phyloP scores from a whole-genome alignment of 345 rosid genomes.

The Alliaria petiolata region DNA sequence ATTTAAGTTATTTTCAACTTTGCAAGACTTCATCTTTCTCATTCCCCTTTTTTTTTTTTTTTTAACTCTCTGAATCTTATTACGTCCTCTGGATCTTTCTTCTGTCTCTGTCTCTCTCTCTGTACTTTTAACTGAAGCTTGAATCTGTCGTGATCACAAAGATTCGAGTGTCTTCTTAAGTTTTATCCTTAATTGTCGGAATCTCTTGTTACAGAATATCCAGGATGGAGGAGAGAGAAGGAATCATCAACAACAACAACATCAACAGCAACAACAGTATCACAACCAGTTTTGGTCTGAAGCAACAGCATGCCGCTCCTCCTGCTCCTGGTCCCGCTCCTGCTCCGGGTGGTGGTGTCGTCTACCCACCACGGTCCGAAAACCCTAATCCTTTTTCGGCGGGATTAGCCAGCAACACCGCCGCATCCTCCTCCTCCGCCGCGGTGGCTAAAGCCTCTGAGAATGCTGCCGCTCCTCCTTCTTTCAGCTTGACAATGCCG shows the following conservation, averaged over 20 bases:
- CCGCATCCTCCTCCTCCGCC: slow-evolving; percentile 7
- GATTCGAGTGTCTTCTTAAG: slow-evolving; percentile 23
- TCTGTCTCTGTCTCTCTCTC: neutral
- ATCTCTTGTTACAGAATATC: slow-evolving; percentile 20
- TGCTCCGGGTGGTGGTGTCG: slow-evolving; percentile 5
- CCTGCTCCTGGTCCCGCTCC: slow-evolving; percentile 27
- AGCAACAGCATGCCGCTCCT: slow-evolving; percentile 50
- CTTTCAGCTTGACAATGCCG: slow-evolving; percentile 28
- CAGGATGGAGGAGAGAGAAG: slow-evolving; percentile 70
- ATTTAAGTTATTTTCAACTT: neutral
- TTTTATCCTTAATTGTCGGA: slow-evolving; percentile 32
- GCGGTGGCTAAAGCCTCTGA: neutral
- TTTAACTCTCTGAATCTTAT: slow-evolving; percentile 29
- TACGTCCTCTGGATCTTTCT: slow-evolving; percentile 24
- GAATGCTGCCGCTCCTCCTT: slow-evolving; percentile 24
- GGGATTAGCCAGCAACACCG: slow-evolving; percentile 24
- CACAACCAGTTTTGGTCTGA: slow-evolving; percentile 40
- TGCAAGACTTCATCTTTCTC: neutral
- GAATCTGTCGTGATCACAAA: slow-evolving; percentile 33
- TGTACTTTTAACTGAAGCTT: slow-evolving; percentile 31
- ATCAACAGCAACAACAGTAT: slow-evolving; percentile 12
- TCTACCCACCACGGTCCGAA: slow-evolving; percentile 43
- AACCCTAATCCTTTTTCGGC: slow-evolving; percentile 36
- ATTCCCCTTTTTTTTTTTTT: neutral
- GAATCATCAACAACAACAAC: neutral